Percentiles rank a stretch among this genome's conserved stretches.
Conservation (phyloP, 257 asterid species). For the Gynochthodes officinalis region DNA sequence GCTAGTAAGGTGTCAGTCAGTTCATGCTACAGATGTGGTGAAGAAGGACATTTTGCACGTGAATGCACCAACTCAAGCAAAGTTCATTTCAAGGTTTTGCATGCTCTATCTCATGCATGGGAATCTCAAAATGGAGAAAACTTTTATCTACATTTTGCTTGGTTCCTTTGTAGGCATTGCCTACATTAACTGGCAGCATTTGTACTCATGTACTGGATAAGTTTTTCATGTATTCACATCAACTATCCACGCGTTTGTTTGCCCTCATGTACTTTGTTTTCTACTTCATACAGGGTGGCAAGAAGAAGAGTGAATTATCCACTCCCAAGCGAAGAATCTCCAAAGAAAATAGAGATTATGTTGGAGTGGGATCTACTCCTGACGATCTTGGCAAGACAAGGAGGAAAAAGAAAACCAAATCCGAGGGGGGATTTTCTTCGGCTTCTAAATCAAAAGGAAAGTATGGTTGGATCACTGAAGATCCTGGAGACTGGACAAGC, state of each 20-base stretch:
- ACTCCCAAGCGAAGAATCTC: slow-evolving; percentile 56
- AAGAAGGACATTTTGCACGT: slow-evolving; percentile 87
- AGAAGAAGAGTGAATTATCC: slow-evolving; percentile 55
- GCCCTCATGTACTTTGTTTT: not conserved
- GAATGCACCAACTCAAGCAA: slow-evolving; percentile 59
- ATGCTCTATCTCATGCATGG: not conserved
- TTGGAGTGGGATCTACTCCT: slow-evolving; percentile 47
- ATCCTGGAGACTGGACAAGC: slow-evolving; percentile 43
- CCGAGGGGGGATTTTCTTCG: slow-evolving; percentile 26
- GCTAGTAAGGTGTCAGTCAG: slow-evolving; percentile 27
- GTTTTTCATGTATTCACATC: not conserved
- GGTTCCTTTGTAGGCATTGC: not conserved
- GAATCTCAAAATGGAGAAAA: not conserved
- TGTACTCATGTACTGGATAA: not conserved
- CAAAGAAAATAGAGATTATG: slow-evolving; percentile 38
- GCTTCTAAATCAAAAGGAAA: slow-evolving; percentile 45
- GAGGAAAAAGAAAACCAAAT: slow-evolving; percentile 27
- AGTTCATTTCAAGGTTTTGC: slow-evolving; percentile 31
- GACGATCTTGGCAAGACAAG: slow-evolving; percentile 36
- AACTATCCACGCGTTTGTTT: not conserved
- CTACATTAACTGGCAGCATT: not conserved
- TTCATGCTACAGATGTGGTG: slow-evolving; percentile 79
- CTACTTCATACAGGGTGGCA: slow-evolving; percentile 41
- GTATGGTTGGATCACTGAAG: slow-evolving; percentile 70
- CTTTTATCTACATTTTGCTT: not conserved